These are phyloP conservation scores for Ustilago shanxiensis DNA, from an alignment of 1,284 basidiomycete species.

Conservation along the genomic window DNA sequence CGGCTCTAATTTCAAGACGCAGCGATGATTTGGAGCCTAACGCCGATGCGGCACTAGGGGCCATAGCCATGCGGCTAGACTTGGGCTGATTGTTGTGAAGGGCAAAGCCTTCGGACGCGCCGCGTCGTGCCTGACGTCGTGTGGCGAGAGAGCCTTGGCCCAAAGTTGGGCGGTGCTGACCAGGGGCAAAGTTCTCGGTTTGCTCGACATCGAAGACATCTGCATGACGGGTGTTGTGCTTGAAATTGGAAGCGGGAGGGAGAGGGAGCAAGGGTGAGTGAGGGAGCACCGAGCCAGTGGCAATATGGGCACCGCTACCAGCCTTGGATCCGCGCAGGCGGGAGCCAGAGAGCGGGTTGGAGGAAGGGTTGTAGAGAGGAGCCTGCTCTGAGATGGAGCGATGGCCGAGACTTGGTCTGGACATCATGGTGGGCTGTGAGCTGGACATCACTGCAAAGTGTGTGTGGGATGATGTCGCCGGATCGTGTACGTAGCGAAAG, in stretches of 20 bases:
- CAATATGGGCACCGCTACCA: slow-evolving; percentile 27
- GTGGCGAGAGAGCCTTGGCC: slow-evolving; percentile 29
- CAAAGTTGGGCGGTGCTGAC: not conserved
- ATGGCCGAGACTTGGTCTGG: slow-evolving; percentile 34
- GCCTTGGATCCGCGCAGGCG: slow-evolving; percentile 35
- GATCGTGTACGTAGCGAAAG: slow-evolving; percentile 6
- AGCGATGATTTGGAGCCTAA: slow-evolving; percentile 25
- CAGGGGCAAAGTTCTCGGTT: slow-evolving; percentile 20
- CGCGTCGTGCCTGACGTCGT: slow-evolving; percentile 33
- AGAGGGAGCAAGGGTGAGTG: slow-evolving; percentile 45
- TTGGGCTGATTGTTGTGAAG: slow-evolving; percentile 11
- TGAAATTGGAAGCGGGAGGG: slow-evolving; percentile 21
- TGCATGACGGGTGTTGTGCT: not conserved
- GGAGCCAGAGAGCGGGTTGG: slow-evolving; percentile 26
- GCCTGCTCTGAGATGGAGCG: slow-evolving; percentile 51
- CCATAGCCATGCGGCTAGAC: slow-evolving; percentile 11
- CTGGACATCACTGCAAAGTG: slow-evolving; percentile 17
- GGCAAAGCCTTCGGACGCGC: slow-evolving; percentile 32
- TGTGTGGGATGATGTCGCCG: slow-evolving; percentile 2
- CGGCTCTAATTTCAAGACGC: slow-evolving; percentile 40
- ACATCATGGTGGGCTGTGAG: slow-evolving; percentile 15
- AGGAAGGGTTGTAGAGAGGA: slow-evolving; percentile 35
- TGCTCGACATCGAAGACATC: slow-evolving; percentile 18
- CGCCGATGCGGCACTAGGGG: not conserved
- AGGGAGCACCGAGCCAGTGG: slow-evolving; percentile 32